Percentiles rank a stretch among this genome's conserved stretches.
These are phyloP conservation scores for Suillus decipiens DNA, from an alignment of 768 basidiomycete genomes.

Conservation along the genomic window DNA sequence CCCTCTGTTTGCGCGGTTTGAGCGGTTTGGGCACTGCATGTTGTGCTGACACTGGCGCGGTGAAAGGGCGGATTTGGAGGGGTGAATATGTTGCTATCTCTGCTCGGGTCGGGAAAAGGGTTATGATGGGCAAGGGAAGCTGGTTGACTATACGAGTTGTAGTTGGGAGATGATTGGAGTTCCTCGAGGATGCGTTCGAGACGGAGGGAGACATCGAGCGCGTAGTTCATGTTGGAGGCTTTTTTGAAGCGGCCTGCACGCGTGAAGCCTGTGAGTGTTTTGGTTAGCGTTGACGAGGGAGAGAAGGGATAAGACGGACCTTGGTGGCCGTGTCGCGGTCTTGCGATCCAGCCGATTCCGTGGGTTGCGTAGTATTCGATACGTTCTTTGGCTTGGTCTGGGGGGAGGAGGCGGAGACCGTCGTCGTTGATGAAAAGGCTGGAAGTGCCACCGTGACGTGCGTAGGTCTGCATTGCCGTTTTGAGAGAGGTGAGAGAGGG, in stretches of 20 bases:
- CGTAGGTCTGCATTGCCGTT: slow-evolving; percentile 63
- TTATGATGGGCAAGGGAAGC: slow-evolving; percentile 23
- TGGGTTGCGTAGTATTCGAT: slow-evolving; percentile 56
- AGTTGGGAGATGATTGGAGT: slow-evolving; percentile 25
- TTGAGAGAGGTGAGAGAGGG: slow-evolving; percentile 57
- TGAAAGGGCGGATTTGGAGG: slow-evolving; percentile 4
- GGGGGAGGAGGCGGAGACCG: slow-evolving; percentile 53
- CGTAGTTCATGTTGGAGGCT: slow-evolving; percentile 91
- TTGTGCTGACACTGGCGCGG: slow-evolving; percentile 25
- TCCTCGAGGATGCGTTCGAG: slow-evolving; percentile 32
- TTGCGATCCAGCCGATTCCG: slow-evolving; percentile 60
- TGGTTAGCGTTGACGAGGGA: slow-evolving; percentile 49
- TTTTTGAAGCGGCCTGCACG: slow-evolving; percentile 88
- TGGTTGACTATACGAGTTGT: slow-evolving; percentile 22
- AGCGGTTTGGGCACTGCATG: slow-evolving; percentile 24
- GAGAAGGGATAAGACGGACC: slow-evolving; percentile 33
- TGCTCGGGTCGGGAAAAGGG: neutral
- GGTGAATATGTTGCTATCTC: neutral
- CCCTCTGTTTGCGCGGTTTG: slow-evolving; percentile 14
- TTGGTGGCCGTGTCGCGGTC: slow-evolving; percentile 55
- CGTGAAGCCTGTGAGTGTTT: slow-evolving; percentile 39
- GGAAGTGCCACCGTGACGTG: slow-evolving; percentile 63
- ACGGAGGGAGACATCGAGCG: slow-evolving; percentile 45
- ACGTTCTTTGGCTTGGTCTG: slow-evolving; percentile 47
- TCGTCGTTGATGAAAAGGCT: slow-evolving; percentile 65